Evolutionary conservation across 2,329 filamentous ascomycete species (phyloP).

Genomic region (Epichloe gansuensis): DNA sequence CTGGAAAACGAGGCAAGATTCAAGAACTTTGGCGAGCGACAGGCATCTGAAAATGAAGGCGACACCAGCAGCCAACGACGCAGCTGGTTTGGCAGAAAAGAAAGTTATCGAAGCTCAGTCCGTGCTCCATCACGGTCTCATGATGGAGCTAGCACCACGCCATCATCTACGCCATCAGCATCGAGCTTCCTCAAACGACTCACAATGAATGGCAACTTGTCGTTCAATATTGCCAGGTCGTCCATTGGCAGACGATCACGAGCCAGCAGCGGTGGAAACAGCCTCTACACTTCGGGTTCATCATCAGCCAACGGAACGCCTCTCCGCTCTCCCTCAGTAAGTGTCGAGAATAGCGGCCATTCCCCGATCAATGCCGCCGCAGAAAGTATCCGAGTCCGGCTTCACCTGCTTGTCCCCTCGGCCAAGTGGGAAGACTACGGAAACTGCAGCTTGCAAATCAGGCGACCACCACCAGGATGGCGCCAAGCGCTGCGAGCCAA

Average conservation of each 20-base stretch:
- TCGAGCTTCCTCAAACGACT: constrained; percentile 73
- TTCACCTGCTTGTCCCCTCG: constrained; percentile 65
- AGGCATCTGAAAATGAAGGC: constrained; percentile 33
- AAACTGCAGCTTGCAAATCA: constrained; percentile 69
- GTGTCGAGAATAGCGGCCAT: constrained; percentile 36
- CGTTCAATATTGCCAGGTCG: constrained; percentile 73
- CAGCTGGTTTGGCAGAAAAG: constrained; percentile 50
- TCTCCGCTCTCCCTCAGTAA: constrained; percentile 45
- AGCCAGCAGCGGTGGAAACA: constrained; percentile 40
- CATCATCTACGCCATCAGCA: constrained; percentile 48
- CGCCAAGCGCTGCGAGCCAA: constrained; percentile 45
- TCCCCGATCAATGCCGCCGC: constrained; percentile 49
- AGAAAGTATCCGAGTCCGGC: constrained; percentile 65
- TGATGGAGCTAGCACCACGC: constrained; percentile 57
- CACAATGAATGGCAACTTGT: constrained; percentile 52
- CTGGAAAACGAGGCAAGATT: constrained; percentile 54
- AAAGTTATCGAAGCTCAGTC: constrained; percentile 50
- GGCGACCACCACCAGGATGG: constrained; percentile 54
- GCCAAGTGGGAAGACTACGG: constrained; percentile 89
- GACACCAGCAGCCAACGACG: constrained; percentile 33
- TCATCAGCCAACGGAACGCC: constrained; percentile 37
- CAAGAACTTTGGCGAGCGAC: constrained; percentile 55
- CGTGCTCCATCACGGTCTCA: constrained; percentile 54
- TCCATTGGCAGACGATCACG: constrained; percentile 48
- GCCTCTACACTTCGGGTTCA: constrained; percentile 47